Base-by-base conservation (phyloP, 225 moss, liverwort and hornwort genomes). In the Neckera pumila region DNA sequence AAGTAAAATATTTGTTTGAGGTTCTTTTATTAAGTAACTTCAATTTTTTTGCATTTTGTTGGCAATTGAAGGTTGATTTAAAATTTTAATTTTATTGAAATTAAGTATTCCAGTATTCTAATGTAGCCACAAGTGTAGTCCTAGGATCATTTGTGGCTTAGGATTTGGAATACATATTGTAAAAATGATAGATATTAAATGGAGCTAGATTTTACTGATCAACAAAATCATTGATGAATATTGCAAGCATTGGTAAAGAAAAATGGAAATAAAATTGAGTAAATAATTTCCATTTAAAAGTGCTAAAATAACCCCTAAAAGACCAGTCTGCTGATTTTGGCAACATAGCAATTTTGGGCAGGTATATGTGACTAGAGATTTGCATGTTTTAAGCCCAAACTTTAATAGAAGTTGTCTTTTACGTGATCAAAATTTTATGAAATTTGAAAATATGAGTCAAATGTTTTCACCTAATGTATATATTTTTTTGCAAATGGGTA, bases 41-140 rank as follows among this genome's bases (percentile, higher is more conserved):
- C 5, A 28, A 27, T 9, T 15, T 38, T 18, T 67, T 2, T 9
- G 8, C 0, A 0, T 42, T 9, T 43, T 28, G 3, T 28, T 27
- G 17, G 2, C 3, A 43, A 10, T 43, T 27, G 9, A n/a, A n/a
- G n/a, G n/a, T n/a, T n/a, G n/a, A n/a, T n/a, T n/a, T n/a, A n/a
- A n/a, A n/a, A n/a, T n/a, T n/a, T n/a, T n/a, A n/a, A n/a, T n/a
- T n/a, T n/a, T n/a, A n/a, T n/a, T n/a, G n/a, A n/a, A n/a, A n/a
- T n/a, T 4, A 38, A 12, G 8, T 20, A 66, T 36, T 36, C 6
- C 5, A 34, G 14, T 40, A 14, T 40, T 40, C 40, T 0, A 71
- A 71, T 26, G 9, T 42, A 42, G 9, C 26, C 3, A 71, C 4
- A 0, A 72, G 16, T 43, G 10, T 3, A 72, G 6, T 15, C 16